These are phyloP conservation scores for Cymbomonas tetramitiformis DNA, from an alignment of 139 green algal species.

Conservation along the genomic window DNA sequence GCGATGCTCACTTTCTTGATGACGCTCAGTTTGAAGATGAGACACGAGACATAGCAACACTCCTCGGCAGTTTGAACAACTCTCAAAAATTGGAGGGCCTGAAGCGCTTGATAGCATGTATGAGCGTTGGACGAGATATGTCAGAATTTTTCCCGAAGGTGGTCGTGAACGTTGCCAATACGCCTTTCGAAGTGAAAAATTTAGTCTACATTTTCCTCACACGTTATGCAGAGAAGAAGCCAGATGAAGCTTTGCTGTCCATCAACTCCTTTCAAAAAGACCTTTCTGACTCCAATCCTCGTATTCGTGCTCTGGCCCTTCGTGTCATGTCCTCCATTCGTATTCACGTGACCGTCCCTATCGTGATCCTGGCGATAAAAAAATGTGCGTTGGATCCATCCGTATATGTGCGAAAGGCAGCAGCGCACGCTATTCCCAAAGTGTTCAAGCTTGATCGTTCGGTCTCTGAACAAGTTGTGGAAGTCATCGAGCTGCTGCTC, in stretches of 20 bases:
- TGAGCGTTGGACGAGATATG: slow-evolving; percentile 8
- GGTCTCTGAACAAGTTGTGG: slow-evolving; percentile 14
- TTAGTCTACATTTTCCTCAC: slow-evolving; percentile 36
- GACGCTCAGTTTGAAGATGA: no score
- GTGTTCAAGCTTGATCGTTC: neutral
- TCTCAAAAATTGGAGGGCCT: slow-evolving; percentile 1
- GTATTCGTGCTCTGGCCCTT: slow-evolving; percentile 28
- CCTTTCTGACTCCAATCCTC: slow-evolving; percentile 22
- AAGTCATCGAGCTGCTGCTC: slow-evolving; percentile 39
- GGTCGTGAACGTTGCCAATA: slow-evolving; percentile 27
- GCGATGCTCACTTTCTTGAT: no score
- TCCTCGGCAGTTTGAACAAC: no score
- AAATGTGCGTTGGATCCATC: slow-evolving; percentile 25
- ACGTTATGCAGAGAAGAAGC: slow-evolving; percentile 30
- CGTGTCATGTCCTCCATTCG: slow-evolving; percentile 32
- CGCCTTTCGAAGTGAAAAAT: slow-evolving; percentile 27
- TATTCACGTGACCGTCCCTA: slow-evolving; percentile 19
- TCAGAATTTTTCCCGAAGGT: slow-evolving; percentile 18
- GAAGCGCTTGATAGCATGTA: slow-evolving; percentile 9
- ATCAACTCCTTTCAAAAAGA: slow-evolving; percentile 39
- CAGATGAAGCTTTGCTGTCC: slow-evolving; percentile 33
- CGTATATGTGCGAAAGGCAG: slow-evolving; percentile 21
- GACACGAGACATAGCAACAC: no score
- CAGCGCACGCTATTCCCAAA: slow-evolving; percentile 18
- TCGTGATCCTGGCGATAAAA: slow-evolving; percentile 19